These are phyloP conservation scores for Leucosporidium yakuticum DNA, from an alignment of 768 basidiomycete species.

Conservation along the genomic window DNA sequence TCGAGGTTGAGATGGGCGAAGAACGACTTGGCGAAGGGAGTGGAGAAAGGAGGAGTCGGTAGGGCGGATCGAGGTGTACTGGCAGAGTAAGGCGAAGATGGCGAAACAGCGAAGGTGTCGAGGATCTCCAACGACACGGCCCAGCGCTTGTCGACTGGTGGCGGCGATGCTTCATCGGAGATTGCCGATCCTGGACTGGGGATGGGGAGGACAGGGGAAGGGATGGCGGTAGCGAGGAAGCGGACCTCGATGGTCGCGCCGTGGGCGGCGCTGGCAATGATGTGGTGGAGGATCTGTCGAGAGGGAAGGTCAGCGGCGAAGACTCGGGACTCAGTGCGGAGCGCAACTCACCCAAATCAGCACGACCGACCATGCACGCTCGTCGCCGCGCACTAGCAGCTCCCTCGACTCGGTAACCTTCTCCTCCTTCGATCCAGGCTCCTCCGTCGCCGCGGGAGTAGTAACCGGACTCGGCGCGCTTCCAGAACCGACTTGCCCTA, in stretches of 20 bases:
- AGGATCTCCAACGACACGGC: constrained; percentile 28
- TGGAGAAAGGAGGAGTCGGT: constrained; percentile 16
- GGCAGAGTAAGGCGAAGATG: constrained; percentile 6
- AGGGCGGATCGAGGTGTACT: neutral
- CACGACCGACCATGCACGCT: constrained; percentile 31
- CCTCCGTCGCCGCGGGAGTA: constrained; percentile 12
- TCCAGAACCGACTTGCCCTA: constrained; percentile 29
- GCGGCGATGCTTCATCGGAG: neutral
- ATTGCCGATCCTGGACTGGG: neutral
- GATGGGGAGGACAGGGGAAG: neutral
- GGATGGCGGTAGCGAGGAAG: constrained; percentile 22
- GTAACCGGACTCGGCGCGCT: constrained; percentile 25
- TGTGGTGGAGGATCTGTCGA: constrained; percentile 26
- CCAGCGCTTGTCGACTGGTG: constrained; percentile 19
- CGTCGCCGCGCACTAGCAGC: constrained; percentile 29
- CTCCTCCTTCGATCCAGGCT: neutral
- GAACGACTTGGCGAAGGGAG: constrained; percentile 9
- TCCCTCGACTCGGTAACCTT: constrained; percentile 23
- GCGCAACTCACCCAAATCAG: constrained; percentile 24
- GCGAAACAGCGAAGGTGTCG: constrained; percentile 1
- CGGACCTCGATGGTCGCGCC: constrained; percentile 28
- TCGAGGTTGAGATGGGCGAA: neutral
- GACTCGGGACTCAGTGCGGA: rapidly evolving
- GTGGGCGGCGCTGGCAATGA: constrained; percentile 19
- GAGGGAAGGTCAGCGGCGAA: too few relatives aligned